A percentile compares a stretch with the other conserved stretches of the same genome.
phyloP scores from a whole-genome alignment of 2,329 filamentous ascomycete genomes.

The Nothophoma quercina region DNA sequence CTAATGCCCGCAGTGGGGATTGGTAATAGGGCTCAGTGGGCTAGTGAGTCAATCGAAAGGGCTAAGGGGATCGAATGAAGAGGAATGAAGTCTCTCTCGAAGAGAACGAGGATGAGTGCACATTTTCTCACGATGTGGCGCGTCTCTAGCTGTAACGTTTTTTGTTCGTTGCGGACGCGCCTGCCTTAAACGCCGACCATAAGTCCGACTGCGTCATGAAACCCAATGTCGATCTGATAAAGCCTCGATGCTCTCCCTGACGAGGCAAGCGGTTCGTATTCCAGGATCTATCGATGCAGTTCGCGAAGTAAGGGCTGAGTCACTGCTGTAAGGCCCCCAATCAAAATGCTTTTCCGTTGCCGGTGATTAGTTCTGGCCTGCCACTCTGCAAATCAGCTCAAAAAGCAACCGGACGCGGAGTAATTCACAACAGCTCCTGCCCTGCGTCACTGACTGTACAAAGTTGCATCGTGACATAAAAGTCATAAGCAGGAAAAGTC shows the following conservation, averaged over 20 bases:
- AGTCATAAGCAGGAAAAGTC: neutral
- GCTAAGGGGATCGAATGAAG: neutral
- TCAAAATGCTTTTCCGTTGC: neutral
- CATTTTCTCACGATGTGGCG: neutral
- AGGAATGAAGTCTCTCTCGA: no score
- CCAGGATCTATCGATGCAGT: neutral
- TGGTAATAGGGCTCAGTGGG: conserved; percentile 3
- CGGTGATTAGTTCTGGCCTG: neutral
- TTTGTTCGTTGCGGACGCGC: neutral
- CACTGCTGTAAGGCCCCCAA: conserved; percentile 8
- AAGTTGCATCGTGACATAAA: neutral
- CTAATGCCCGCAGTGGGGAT: conserved; percentile 15
- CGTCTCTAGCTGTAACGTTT: neutral
- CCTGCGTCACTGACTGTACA: neutral
- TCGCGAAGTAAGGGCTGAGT: conserved; percentile 1
- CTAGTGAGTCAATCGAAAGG: conserved; percentile 7
- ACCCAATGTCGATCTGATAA: conserved; percentile 7
- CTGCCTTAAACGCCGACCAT: conserved; percentile 1
- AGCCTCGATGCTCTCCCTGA: neutral
- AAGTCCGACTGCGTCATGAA: conserved; percentile 13
- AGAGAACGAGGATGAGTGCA: no score
- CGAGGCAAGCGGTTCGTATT: conserved; percentile 4
- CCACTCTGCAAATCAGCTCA: neutral
- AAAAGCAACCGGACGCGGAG: conserved; percentile 1
- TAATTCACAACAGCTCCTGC: neutral